A percentile compares a stretch with the other conserved stretches of the same genome.
Evolutionary conservation across 1,139 yeast genomes (phyloP).

Genomic region (Candida tunisiensis): DNA sequence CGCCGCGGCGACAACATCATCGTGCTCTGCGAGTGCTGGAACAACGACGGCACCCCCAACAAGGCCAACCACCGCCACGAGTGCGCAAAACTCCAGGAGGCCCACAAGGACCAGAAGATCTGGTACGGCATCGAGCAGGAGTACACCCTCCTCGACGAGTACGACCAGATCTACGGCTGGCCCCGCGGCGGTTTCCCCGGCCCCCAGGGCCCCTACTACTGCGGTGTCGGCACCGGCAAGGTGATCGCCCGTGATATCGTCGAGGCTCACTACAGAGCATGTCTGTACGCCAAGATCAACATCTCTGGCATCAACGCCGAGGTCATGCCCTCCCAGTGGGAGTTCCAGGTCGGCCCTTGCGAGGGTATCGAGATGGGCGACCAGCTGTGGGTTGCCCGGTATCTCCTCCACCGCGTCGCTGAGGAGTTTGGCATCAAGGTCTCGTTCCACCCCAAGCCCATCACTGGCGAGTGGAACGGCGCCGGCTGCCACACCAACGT

Average conservation of each 20-base stretch:
- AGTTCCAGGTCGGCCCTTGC: constrained; percentile 99
- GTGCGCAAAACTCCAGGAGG: constrained; percentile 89
- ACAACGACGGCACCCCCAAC: constrained; percentile 98
- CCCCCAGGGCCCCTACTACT: constrained; percentile 99
- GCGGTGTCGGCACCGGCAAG: constrained; percentile 99
- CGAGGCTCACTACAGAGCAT: constrained; percentile 98
- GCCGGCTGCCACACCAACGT: constrained; percentile 99
- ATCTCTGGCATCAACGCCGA: constrained; percentile 97
- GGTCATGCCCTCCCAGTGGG: constrained; percentile 99
- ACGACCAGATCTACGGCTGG: constrained; percentile 90
- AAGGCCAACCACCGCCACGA: constrained; percentile 96
- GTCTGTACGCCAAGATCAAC: constrained; percentile 78
- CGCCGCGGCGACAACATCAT: constrained; percentile 95
- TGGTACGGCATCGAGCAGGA: constrained; percentile 99
- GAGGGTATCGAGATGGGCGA: constrained; percentile 94
- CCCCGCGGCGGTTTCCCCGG: constrained; percentile 99
- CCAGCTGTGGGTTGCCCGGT: constrained; percentile 92
- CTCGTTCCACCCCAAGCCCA: constrained; percentile 97
- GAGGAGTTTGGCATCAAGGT: constrained; percentile 98
- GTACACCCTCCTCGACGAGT: constrained; percentile 88
- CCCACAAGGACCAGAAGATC: constrained; percentile 68
- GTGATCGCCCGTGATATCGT: constrained; percentile 96
- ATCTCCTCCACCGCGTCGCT: constrained; percentile 82
- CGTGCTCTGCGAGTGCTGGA: constrained; percentile 93
- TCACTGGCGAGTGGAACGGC: constrained; percentile 97